Base-by-base conservation (phyloP, 192 early-diverging fungal genomes). In the Funneliformis mosseae region DNA sequence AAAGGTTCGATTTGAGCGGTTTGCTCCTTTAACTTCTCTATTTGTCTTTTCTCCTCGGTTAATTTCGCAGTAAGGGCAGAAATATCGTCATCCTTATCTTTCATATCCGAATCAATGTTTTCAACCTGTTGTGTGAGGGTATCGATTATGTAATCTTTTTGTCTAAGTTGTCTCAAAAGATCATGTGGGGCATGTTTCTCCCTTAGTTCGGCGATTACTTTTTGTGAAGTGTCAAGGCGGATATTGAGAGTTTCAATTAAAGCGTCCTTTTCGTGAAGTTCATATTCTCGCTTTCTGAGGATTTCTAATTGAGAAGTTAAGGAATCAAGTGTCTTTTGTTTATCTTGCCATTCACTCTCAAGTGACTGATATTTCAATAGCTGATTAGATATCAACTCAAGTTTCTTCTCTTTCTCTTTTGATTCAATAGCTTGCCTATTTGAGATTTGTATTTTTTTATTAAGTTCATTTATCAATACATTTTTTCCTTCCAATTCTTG, bases 111-210 rank as follows among this genome's bases (percentile, higher is more conserved):
- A 42, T 79, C 78, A 70, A 79, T 70, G n/a, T 41, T 60, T 59
- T 79, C 78, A 5, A 79, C 78, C 8, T 33, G 66, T 71, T 79
- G 78, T 16, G 66, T 79, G 9, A 79, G 48, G 23, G 70, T 55
- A 79, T 79, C 78, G 16, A 79, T 79, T 28, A 79, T 79, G 16
- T 79, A 79, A 18, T 79, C 78, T 61, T 79, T 79, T 71, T 70
- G 67, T 38, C 78, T n/a, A n/a, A 79, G 48, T 59, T 79, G 78
- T 60, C 78, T 70, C 16, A 79, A 61, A 11, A 79, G 38, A 60
- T 79, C 78, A 71, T 79, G 78, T 70, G 78, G 78, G 9, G 78
- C 78, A 59, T 79, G 78, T 27, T 79, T 79, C 38, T 79, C 78
- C 55, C 78, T 69, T 41, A 79, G 42, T 71, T 79, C 78, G 9